Base-by-base conservation (phyloP, 495 filamentous ascomycete genomes). In the Clohesyomyces aquaticus region DNA sequence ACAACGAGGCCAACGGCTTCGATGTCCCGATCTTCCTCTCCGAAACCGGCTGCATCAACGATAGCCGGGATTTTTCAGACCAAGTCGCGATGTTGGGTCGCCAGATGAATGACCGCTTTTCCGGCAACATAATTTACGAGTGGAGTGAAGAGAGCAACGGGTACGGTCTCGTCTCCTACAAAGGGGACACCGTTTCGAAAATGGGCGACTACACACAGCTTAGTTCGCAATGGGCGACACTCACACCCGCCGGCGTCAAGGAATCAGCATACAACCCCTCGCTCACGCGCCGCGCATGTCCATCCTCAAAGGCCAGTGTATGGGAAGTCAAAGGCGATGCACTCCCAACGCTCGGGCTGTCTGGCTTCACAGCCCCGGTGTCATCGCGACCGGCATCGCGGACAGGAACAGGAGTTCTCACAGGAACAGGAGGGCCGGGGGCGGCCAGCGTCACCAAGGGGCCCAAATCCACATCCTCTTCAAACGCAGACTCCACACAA, bases 101-200 rank as follows among this genome's bases (percentile, higher is more conserved):
- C 0, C 41, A 59, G 35, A 68, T 68, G 65, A 62, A 59, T 27
- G 59, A 68, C 27, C 19, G 52, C 14, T 49, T 32, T n/a, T 59
- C 52, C 3, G 65, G 65, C 12, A 56, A 52, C 38, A 68, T 68
- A 42, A 60, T 68, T 12, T 68, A 64, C 22, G 53, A 68, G 55
- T 68, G 61, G 60, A 16, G 21, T 9, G 18, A 64, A 29, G 19
- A 64, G 16, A 18, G 19, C 18, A 65, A 54, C 41, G 38, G 51
- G 12, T 68, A 65, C 48, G 65, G 65, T 1, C 25, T 64, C 9
- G 64, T 55, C 1, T 54, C 55, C 1, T 60, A 61, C 21, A 42
- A 55, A 41, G 9, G 55, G 50, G n/a, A 26, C 42, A 22, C 52
- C 46, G 1, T 29, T 2, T 21, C 14, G 23, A n/a, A n/a, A 11